A percentile compares a stretch with the other conserved stretches of the same genome.
These are phyloP conservation scores for Thuidium tamariscinum DNA, from an alignment of 225 moss, liverwort and hornwort genomes.

Conservation along the genomic window DNA sequence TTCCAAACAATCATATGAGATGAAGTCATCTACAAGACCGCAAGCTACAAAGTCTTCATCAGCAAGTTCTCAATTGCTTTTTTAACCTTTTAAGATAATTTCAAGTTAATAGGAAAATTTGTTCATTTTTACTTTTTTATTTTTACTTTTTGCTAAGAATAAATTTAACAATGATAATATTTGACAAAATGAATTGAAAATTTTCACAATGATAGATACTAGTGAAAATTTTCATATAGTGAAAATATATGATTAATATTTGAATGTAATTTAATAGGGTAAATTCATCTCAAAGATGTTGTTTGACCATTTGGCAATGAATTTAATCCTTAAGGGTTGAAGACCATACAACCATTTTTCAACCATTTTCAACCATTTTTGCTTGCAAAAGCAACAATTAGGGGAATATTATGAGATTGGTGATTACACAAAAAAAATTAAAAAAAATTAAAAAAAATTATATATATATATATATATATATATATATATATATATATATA, in stretches of 20 bases:
- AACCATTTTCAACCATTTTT: too few species aligned
- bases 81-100: not conserved
- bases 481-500: too few species aligned
- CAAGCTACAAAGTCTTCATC: not conserved
- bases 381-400: not conserved
- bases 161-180: not conserved
- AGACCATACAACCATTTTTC: too few species aligned
- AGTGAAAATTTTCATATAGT: not conserved
- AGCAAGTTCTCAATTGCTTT: not conserved
- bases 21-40: not conserved
- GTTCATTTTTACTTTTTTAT: not conserved
- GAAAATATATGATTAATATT: not conserved
- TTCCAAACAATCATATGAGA: not conserved
- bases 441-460: too few species aligned
- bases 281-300: not conserved
- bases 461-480: too few species aligned
- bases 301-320: not conserved
- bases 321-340: not conserved
- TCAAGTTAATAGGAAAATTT: not conserved
- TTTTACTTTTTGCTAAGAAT: too few species aligned
- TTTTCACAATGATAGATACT: not conserved
- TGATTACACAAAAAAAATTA: too few species aligned
- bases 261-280: rapidly evolving
- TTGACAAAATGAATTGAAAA: rapidly evolving
- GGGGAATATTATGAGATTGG: not conserved